These are phyloP conservation scores for Phytophthora fragariae DNA, from an alignment of 352 stramenopile genomes.

Conservation along the genomic window DNA sequence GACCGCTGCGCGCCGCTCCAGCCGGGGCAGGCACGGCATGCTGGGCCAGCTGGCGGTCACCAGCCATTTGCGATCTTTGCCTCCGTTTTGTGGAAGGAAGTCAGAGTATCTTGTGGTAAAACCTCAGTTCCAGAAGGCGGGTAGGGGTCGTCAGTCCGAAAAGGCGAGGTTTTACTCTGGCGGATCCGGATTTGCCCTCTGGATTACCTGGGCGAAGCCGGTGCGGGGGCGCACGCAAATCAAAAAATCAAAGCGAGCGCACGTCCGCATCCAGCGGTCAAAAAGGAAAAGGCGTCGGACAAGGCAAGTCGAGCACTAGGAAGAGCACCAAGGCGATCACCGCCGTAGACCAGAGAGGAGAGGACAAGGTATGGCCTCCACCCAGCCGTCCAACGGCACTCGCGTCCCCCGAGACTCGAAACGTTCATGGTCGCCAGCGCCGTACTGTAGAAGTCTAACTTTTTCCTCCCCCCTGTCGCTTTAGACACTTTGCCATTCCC, in stretches of 20 bases:
- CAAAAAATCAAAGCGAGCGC: conserved; percentile 35
- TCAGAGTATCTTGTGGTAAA: conserved; percentile 34
- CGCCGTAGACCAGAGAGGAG: neutral
- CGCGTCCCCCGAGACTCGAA: conserved; percentile 18
- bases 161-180: conserved; percentile 19
- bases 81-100: conserved; percentile 21
- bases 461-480: conserved; percentile 25
- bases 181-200: conserved; percentile 16
- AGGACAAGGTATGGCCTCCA: conserved; percentile 27
- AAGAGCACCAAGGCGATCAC: neutral
- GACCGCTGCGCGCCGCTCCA: neutral
- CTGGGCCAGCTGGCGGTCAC: conserved; percentile 5
- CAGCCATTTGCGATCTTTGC: conserved; percentile 35
- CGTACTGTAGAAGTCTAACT: conserved; percentile 26
- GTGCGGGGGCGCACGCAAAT: conserved; percentile 28
- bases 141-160: conserved; percentile 14
- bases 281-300: conserved; percentile 42
- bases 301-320: conserved; percentile 27
- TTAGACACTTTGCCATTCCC: conserved; percentile 28
- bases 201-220: conserved; percentile 15
- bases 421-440: neutral
- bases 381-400: conserved; percentile 24
- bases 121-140: conserved; percentile 24
- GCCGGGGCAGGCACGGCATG: conserved; percentile 11
- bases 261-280: conserved; percentile 8